Conservation (phyloP, 768 basidiomycete genomes). For the Russula sp. region DNA sequence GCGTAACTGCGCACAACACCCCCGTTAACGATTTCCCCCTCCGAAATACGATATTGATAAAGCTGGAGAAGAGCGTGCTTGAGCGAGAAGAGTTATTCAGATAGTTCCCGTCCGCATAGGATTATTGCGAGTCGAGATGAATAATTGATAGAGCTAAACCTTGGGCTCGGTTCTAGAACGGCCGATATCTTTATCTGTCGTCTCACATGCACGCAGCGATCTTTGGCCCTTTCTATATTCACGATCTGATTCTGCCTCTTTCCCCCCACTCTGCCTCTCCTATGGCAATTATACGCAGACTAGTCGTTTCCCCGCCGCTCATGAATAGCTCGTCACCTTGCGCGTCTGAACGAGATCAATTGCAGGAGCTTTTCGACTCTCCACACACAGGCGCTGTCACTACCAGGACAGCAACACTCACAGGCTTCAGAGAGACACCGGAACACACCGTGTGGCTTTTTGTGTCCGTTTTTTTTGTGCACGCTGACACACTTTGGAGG, state of each 20-base stretch:
- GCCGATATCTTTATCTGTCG: conserved; percentile 11
- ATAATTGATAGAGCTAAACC: neutral
- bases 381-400: conserved; percentile 72
- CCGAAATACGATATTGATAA: conserved; percentile 95
- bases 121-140: conserved; percentile 4
- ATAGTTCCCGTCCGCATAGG: conserved; percentile 31
- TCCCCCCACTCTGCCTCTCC: neutral
- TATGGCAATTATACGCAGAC: conserved; percentile 55
- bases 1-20: conserved; percentile 94
- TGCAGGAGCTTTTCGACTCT: conserved; percentile 58
- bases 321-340: conserved; percentile 79
- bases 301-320: conserved; percentile 56
- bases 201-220: neutral
- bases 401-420: conserved; percentile 67
- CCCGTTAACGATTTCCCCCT: conserved; percentile 74
- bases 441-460: conserved; percentile 49
- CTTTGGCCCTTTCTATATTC: neutral
- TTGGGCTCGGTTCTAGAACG: conserved; percentile 6
- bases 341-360: conserved; percentile 64
- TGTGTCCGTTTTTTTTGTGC: neutral
- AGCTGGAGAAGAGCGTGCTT: conserved; percentile 87
- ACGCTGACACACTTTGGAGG: conserved; percentile 36
- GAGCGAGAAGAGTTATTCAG: conserved; percentile 92
- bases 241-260: neutral
- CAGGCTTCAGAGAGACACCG: conserved; percentile 63